Base-by-base conservation (phyloP, 192 early-diverging fungal genomes). In the Backusella psychrophila region DNA sequence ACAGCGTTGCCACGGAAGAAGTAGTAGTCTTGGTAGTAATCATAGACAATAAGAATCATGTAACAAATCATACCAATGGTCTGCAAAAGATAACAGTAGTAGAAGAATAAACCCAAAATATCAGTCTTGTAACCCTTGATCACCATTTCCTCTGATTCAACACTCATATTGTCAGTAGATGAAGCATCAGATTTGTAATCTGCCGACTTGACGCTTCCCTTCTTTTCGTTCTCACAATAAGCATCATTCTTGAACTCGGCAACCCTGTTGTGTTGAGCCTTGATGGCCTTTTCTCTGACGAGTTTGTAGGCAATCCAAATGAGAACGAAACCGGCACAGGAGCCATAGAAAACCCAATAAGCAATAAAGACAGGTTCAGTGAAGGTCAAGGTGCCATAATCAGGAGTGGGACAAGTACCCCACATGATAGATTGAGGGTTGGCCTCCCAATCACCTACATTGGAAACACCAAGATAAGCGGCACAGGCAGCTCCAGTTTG, bases 111-210 rank as follows among this genome's bases (percentile, higher is more conserved):
- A 71, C 88, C 88, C 34, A 84, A 75, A n/a, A 73, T 66, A 76
- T 82, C 75, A 71, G 77, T 78, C 46, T 80, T 82, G 75, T 86
- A 89, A 14, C 78, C 86, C 41, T 75, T 81, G 29, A 89, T 72
- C 1, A 82, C 66, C 66, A 85, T 84, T 46, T 82, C 76, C 19
- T 78, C 74, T 35, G 67, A 29, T 14, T 36, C 42, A 26, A 63
- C 23, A 63, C 56, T 63, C 56, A 63, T 63, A 14, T 63, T 29
- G 17, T 76, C 59, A 35, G 44, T 42, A 52, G 68, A 67, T 1
- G 71, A 53, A 21, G 75, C 56, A 39, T 79, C 71, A 38, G 41
- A 23, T 12, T 35, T 23, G 31, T 14, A 12, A 0, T 66, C 74
- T 15, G 5, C 19, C n/a, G 19, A 21, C 14, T 35, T 71, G 5